Evolutionary conservation across 2,329 filamentous ascomycete species (phyloP), one percentile per base, ranked within the genome.

Genomic region (Phaeoacremonium minimum): DNA sequence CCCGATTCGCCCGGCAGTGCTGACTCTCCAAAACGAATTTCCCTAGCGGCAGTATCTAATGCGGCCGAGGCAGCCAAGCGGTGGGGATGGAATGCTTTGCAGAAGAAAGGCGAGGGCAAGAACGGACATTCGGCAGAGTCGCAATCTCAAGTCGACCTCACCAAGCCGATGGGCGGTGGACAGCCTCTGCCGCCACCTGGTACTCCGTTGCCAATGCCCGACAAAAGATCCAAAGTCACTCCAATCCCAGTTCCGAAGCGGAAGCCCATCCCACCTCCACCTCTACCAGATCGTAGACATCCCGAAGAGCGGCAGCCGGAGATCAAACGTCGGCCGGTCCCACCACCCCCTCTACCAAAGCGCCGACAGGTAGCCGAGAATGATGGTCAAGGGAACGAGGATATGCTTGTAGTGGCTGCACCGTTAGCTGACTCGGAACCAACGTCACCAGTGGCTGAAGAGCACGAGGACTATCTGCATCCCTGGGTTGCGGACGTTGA

Each of bases 171-270:
- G 67, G 89, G 89, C 2, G 76, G 88, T 28, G 88, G 88, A 0
- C 83, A 85, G 48, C 88, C 88, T 2, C 66, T 95, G 14, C 88
- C 87, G 32, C 87, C 88, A 7, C 86, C 85, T 3, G 89, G 88
- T 3, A 81, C 75, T 30, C 88, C 89, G 4, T 69, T 95, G 2
- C 88, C 89, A 3, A 77, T 70, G 29, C 83, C 83, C 1, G 77
- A 80, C 22, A 75, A 70, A 36, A 74, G 68, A 39, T 72, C 76
- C 6, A 78, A 75, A 51, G 73, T 75, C 30, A 74, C 71, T 32
- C 66, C 73, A 13, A 74, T 69, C 40, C 68, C 68, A 18, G 67
- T 81, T 2, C 76, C 81, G 4, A 82, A 77, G 52, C 70, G 83
- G n/a, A 87, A 84, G 49, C 71, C 79, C 3, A 61, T 83, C 7